phyloP scores from a whole-genome alignment of 192 early-diverging fungal species.

The Entomortierella beljakovae region DNA sequence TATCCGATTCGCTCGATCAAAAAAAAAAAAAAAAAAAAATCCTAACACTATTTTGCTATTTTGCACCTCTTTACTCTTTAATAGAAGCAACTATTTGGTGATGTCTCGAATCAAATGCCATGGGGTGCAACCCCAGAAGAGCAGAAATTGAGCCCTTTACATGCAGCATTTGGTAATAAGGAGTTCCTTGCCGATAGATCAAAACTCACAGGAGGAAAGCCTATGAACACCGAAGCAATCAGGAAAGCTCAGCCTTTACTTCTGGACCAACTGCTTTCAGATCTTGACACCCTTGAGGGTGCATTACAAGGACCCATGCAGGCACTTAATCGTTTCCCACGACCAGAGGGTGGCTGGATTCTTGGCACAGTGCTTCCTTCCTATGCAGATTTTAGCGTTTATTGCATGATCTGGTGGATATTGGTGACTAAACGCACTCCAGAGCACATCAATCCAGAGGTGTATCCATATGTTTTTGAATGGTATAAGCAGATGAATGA shows the following conservation, averaged over 20 bases:
- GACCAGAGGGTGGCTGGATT: conserved; percentile 40
- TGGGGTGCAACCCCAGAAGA: conserved; percentile 34
- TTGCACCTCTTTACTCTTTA: not conserved
- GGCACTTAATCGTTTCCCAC: conserved; percentile 5
- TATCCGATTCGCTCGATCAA: not conserved
- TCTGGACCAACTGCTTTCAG: conserved; percentile 25
- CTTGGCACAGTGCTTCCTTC: conserved; percentile 30
- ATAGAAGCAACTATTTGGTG: conserved; percentile 35
- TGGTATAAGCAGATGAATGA: conserved; percentile 44
- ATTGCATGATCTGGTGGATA: conserved; percentile 36
- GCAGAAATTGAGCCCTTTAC: conserved; percentile 27
- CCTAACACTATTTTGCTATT: not conserved
- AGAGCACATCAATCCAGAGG: conserved; percentile 9
- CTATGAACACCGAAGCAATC: conserved; percentile 25
- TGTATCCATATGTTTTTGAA: conserved; percentile 36
- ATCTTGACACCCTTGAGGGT: conserved; percentile 37
- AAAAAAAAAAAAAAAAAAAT: not conserved
- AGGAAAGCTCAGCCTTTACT: conserved; percentile 12
- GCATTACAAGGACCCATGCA: conserved; percentile 2
- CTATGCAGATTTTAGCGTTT: conserved; percentile 38
- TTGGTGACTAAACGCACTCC: conserved; percentile 16
- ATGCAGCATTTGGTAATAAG: conserved; percentile 19
- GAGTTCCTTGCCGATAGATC: conserved; percentile 42
- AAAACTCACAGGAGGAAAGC: conserved; percentile 6
- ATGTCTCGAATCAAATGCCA: conserved; percentile 38